Evolutionary conservation across 148 eudicot species (phyloP), one percentile per base, ranked within the genome.

Genomic region (Gaultheria prostrata): DNA sequence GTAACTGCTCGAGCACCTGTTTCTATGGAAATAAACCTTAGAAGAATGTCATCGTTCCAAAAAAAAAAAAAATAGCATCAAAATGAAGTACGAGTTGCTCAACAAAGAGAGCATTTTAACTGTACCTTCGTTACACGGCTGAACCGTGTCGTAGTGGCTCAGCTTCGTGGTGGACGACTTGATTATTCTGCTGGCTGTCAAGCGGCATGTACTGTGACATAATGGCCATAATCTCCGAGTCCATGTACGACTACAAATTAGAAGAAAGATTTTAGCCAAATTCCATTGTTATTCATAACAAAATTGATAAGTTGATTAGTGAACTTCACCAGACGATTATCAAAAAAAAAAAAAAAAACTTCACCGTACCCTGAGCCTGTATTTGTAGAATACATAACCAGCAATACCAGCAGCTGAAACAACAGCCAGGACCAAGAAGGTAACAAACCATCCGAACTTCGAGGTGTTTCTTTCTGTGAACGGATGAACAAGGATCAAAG

Each of bases 141-240:
- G 97, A 87, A 59, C 87, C 86, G 49, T 81, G 92, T 48, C 84
- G 89, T 51, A 94, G 90, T 76, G 98, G 93, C 80, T 96, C 95
- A 0, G 74, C 80, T 56, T 94, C 97, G 14, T 90, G 87, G 84
- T 90, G 91, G 45, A 86, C 90, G 9, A 88, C 93, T 82, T 90
- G 91, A 85, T 91, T 88, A 59, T 82, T 87, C 14, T 90, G 85
- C 77, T 91, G 91, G 77, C 82, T 88, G 89, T 96, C 98, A 51
- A 96, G 95, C 30, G 99, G 99, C 98, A 96, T 96, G 88, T 96
- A 96, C 80, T 96, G 99, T 6, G 99, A 91, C 99, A 96, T 94
- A 76, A 96, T 96, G 8, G 98, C 94, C 97, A 96, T 92, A 46
- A 96, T 92, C 91, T 96, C 99, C 3, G 97, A 89, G 89, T 96